Evolutionary conservation across 441 rosid genomes (phyloP), one percentile per base, ranked within the genome.

Genomic region (Populus hybrid): DNA sequence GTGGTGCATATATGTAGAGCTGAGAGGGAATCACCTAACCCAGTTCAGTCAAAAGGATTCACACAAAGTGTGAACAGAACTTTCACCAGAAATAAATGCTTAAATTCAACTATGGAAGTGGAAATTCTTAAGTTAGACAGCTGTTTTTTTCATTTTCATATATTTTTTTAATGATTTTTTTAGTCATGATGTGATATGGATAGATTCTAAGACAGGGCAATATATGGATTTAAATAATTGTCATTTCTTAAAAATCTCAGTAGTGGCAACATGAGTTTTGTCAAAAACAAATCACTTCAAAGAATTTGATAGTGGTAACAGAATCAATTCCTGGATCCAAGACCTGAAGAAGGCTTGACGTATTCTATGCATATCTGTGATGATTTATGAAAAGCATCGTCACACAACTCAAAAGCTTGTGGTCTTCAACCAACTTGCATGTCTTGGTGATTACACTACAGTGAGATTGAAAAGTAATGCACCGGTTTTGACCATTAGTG

Each of bases 61-160:
- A 74, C 61, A 45, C 0, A 33, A 23, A 68, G 74, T 79, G 85
- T 76, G 85, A 74, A 82, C 68, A 38, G 2, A 26, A 9, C 1
- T 64, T 35, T 16, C 20, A 31, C 1, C 23, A 7, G n/a, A 33
- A 68, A 68, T 28, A 12, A 28, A 68, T 33, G 24, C 71, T 76
- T 40, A 8, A 28, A 50, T 20, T 64, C 65, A 23, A 21, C 7
- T 63, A 3, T 3, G 1, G 3, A 21, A 21, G 21, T 56, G 65
- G 10, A 40, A 42, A 59, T 20, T 29, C 21, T 65, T 20, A 21
- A 7, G 23, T 53, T 14, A 14, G 26, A 75, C 82, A 79, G 82
- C 73, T 71, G 69, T 75, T 24, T 64, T 65, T 16, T 21, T 71
- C 45, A 2, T 42, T 23, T 2, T 64, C 40, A 4, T 20, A 7